Conservation (phyloP, 345 rosid genomes). For the Psidium guajava region DNA sequence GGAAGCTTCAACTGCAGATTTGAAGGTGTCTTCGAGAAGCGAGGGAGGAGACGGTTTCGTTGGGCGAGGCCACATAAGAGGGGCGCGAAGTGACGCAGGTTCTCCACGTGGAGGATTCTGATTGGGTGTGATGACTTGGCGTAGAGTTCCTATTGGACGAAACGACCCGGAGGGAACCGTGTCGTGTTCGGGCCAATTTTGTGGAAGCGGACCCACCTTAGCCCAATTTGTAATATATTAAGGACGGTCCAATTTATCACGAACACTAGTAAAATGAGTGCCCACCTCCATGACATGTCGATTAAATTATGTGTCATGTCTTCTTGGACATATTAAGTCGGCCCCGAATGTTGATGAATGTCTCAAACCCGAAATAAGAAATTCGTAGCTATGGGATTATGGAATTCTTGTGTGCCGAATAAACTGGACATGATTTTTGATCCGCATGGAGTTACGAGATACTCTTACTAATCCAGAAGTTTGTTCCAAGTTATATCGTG, state of each 20-base stretch:
- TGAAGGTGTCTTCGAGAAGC: background rate
- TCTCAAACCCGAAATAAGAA: background rate
- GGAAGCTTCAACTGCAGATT: background rate
- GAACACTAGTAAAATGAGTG: too few relatives aligned
- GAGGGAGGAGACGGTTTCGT: background rate
- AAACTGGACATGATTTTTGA: background rate
- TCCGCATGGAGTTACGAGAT: background rate
- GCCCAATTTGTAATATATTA: background rate
- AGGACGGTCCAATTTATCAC: background rate
- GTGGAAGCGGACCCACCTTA: background rate
- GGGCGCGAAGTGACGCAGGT: conserved; percentile 37
- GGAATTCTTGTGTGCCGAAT: background rate
- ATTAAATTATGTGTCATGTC: too few relatives aligned
- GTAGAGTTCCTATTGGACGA: conserved; percentile 30
- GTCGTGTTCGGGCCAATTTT: background rate
- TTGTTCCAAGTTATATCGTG: background rate
- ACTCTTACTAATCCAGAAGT: rapidly evolving
- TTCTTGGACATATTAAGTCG: background rate
- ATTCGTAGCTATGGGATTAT: background rate
- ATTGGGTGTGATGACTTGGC: conserved; percentile 20
- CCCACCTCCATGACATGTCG: background rate
- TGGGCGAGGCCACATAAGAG: background rate
- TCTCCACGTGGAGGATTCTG: conserved; percentile 28
- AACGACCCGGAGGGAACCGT: conserved; percentile 5
- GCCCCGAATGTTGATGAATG: background rate